These are phyloP conservation scores for Dispira parvispora DNA, from an alignment of 192 early-diverging fungal species.

Conservation along the genomic window DNA sequence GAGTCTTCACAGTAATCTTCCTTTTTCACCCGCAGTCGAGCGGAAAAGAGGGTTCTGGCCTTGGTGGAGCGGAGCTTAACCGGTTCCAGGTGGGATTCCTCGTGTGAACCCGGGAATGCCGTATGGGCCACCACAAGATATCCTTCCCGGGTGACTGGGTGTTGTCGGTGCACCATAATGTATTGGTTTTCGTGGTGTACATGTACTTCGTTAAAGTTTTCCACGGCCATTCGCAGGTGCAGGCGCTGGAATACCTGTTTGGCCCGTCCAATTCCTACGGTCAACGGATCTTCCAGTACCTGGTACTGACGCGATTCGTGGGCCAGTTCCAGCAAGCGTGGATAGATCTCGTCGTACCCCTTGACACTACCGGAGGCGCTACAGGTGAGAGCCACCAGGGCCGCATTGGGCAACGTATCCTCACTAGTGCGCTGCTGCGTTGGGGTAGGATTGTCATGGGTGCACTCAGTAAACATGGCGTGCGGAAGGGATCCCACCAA, in stretches of 20 bases:
- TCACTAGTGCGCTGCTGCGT: slow-evolving; percentile 75
- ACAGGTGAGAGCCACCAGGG: slow-evolving; percentile 72
- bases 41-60: slow-evolving; percentile 35
- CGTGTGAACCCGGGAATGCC: slow-evolving; percentile 46
- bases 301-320: slow-evolving; percentile 69
- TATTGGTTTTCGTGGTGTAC: slow-evolving; percentile 93
- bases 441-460: slow-evolving; percentile 97
- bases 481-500: slow-evolving; percentile 70
- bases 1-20: slow-evolving; percentile 20
- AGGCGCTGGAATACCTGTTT: slow-evolving; percentile 57
- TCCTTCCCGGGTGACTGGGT: slow-evolving; percentile 79
- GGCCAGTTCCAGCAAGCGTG: slow-evolving; percentile 73
- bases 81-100: slow-evolving; percentile 26
- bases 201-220: slow-evolving; percentile 81
- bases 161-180: slow-evolving; percentile 82
- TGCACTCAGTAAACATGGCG: slow-evolving; percentile 97
- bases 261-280: slow-evolving; percentile 38
- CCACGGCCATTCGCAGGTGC: slow-evolving; percentile 67
- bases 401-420: slow-evolving; percentile 85
- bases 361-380: slow-evolving; percentile 93
- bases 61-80: slow-evolving; percentile 40
- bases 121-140: slow-evolving; percentile 81
- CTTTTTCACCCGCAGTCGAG: slow-evolving; percentile 29
- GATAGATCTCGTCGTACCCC: slow-evolving; percentile 93
- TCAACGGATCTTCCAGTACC: slow-evolving; percentile 32